Evolutionary conservation across 768 basidiomycete species (phyloP).

Genomic region (Boletus vinaceobasis): DNA sequence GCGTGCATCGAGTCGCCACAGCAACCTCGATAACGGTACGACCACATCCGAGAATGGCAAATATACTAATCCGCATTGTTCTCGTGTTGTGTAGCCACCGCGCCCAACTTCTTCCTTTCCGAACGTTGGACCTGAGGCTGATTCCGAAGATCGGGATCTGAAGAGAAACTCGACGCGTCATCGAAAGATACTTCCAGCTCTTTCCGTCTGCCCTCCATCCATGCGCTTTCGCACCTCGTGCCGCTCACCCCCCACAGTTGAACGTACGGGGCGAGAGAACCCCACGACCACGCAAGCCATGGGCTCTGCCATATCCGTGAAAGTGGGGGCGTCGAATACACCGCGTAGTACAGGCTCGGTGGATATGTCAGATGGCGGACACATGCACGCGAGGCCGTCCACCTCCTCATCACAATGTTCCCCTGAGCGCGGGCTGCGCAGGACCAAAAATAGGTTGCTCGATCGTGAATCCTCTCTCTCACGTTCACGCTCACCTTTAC

Average conservation of each 20-base stretch:
- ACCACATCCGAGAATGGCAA: constrained; percentile 12
- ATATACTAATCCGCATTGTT: constrained; percentile 17
- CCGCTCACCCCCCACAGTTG: constrained; percentile 1
- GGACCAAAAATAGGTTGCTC: constrained; percentile 36
- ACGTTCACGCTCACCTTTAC: constrained; percentile 21
- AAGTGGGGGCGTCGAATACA: constrained; percentile 19
- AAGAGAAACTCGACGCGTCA: constrained; percentile 16
- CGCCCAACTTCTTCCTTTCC: constrained; percentile 16
- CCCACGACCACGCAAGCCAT: constrained; percentile 10
- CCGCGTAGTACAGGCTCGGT: constrained; percentile 20
- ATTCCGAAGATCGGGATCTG: constrained; percentile 11
- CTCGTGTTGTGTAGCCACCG: constrained; percentile 21
- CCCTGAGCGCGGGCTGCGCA: constrained; percentile 37
- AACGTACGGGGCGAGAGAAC: constrained; percentile 1
- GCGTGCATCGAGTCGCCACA: constrained; percentile 22
- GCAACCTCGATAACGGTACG: constrained; percentile 31
- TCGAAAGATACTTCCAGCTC: constrained; percentile 18
- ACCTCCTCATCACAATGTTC: constrained; percentile 24
- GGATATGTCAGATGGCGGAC: constrained; percentile 13
- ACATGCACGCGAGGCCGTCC: constrained; percentile 20
- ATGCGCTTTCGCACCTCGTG: constrained; percentile 15
- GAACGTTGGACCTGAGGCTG: constrained; percentile 3
- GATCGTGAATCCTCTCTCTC: constrained; percentile 27
- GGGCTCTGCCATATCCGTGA: constrained; percentile 20
- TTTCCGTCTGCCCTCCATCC: constrained; percentile 17